Evolutionary conservation across 202 grass and related monocot species (phyloP), one percentile per base, ranked within the genome.

Genomic region (Setaria viridis): DNA sequence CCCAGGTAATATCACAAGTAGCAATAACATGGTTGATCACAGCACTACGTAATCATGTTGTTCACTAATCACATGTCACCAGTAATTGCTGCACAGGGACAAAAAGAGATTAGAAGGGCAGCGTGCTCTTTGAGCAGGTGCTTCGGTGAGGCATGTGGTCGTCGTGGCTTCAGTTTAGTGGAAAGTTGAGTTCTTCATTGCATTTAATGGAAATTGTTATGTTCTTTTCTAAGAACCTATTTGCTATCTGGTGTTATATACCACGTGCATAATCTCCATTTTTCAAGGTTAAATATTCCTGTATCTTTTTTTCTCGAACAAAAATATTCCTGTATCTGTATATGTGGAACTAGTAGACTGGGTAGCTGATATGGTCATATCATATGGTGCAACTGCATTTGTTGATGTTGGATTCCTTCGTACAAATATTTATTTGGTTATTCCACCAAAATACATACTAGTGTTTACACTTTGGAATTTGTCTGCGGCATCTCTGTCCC

Each of bases 391-490:
- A 30, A 1, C 21, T 72, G 13, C 12, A 13, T 29, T 72, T 49
- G 69, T 72, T 2, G 11, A 67, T 72, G n/a, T 16, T 8, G n/a
- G 7, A 16, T 25, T 47, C 42, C 32, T 46, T 67, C 2, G 0
- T 32, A 49, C 5, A 57, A 64, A 11, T 65, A 20, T 39, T 66
- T 3, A 29, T 55, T 15, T 29, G 39, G 49, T 56, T 33, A 25
- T 80, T 56, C 49, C 11, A 3, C 46, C 19, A 12, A 59, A 33
- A 32, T 35, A 48, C 11, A 16, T 41, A 16, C 4, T 39, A 46
- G 17, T 17, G 29, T 47, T n/a, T 78, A 73, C 67, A 79, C 33
- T 47, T 73, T 32, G 84, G 57, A 79, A 47, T 37, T 73, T 11
- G 49, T 57, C 0, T 4, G 4, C 3, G 16, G 16, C 55, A 6